Evolutionary conservation across 164 flowering plant genomes (phyloP).

Genomic region (Aristolochia fimbriata): DNA sequence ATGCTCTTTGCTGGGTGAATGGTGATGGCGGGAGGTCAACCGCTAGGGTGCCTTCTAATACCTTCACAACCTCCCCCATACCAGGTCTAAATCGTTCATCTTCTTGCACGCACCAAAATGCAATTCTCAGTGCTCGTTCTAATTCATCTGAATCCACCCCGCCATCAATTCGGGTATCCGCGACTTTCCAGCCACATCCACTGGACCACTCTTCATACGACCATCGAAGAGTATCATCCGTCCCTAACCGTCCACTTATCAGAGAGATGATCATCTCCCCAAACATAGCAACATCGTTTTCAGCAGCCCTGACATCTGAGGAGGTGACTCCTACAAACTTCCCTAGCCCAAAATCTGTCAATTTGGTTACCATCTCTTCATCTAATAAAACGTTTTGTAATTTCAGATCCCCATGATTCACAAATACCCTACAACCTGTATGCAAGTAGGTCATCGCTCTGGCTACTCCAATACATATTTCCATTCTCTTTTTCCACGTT

Average conservation of each 20-base stretch:
- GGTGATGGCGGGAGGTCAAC: constrained; percentile 72
- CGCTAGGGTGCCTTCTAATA: constrained; percentile 46
- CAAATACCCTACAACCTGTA: constrained; percentile 50
- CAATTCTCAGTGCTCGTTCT: constrained; percentile 48
- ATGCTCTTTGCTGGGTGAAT: constrained; percentile 15
- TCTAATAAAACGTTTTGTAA: constrained; percentile 53
- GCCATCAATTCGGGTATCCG: constrained; percentile 25
- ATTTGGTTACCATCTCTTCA: constrained; percentile 42
- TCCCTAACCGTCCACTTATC: constrained; percentile 25
- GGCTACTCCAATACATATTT: constrained; percentile 45
- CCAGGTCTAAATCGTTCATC: constrained; percentile 48
- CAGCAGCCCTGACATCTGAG: constrained; percentile 18
- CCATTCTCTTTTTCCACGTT: constrained; percentile 49
- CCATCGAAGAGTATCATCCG: constrained; percentile 22
- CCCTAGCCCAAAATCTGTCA: constrained; percentile 47
- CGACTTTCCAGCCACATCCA: constrained; percentile 20
- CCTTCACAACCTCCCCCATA: constrained; percentile 66
- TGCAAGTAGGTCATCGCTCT: constrained; percentile 58
- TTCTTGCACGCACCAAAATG: constrained; percentile 63
- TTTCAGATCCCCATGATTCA: constrained; percentile 60
- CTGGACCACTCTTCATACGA: constrained; percentile 38
- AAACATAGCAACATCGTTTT: constrained; percentile 42
- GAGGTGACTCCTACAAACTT: constrained; percentile 4
- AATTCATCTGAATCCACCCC: constrained; percentile 29
- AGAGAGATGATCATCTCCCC: constrained; percentile 44